These are phyloP conservation scores for Globisporangium orthogonon DNA, from an alignment of 352 stramenopile genomes.

Conservation along the genomic window DNA sequence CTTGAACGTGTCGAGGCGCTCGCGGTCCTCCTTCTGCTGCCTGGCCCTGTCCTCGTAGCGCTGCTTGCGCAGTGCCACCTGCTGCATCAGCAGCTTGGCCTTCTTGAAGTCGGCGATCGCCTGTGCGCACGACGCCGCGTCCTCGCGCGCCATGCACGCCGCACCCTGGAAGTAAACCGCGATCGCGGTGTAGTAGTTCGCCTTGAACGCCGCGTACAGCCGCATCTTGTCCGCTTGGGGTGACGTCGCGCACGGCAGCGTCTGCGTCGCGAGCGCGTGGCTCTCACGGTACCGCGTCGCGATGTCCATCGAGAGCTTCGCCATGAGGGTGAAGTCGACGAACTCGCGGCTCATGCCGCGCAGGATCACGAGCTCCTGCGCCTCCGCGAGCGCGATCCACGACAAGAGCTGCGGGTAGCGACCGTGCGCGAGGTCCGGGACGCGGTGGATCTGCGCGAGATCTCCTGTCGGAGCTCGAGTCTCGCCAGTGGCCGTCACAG, in stretches of 20 bases:
- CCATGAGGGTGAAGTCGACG: slow-evolving; percentile 63
- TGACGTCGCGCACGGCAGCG: slow-evolving; percentile 34
- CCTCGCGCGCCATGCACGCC: slow-evolving; percentile 44
- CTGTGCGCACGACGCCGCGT: slow-evolving; percentile 37
- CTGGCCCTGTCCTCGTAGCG: slow-evolving; percentile 32
- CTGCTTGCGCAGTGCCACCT: slow-evolving; percentile 25
- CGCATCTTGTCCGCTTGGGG: slow-evolving; percentile 29
- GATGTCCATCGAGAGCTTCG: slow-evolving; percentile 56
- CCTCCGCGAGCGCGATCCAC: slow-evolving; percentile 57
- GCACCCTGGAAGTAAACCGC: slow-evolving; percentile 61
- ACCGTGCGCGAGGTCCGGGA: slow-evolving; percentile 48
- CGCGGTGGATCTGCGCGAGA: slow-evolving; percentile 32
- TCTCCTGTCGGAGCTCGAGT: slow-evolving; percentile 7
- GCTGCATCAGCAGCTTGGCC: slow-evolving; percentile 26
- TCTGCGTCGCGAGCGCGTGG: slow-evolving; percentile 19
- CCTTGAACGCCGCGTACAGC: slow-evolving; percentile 51
- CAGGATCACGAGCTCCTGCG: slow-evolving; percentile 61
- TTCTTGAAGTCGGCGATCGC: slow-evolving; percentile 61
- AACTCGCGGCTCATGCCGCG: slow-evolving; percentile 48
- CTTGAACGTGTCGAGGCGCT: slow-evolving; percentile 28
- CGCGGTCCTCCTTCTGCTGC: slow-evolving; percentile 25
- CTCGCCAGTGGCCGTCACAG: not conserved
- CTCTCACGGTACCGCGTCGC: slow-evolving; percentile 41
- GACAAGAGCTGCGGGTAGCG: slow-evolving; percentile 38
- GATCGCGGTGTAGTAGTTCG: slow-evolving; percentile 47